Evolutionary conservation across 441 rosid genomes (phyloP), one percentile per base, ranked within the genome.

Genomic region (Brassica hybrid): DNA sequence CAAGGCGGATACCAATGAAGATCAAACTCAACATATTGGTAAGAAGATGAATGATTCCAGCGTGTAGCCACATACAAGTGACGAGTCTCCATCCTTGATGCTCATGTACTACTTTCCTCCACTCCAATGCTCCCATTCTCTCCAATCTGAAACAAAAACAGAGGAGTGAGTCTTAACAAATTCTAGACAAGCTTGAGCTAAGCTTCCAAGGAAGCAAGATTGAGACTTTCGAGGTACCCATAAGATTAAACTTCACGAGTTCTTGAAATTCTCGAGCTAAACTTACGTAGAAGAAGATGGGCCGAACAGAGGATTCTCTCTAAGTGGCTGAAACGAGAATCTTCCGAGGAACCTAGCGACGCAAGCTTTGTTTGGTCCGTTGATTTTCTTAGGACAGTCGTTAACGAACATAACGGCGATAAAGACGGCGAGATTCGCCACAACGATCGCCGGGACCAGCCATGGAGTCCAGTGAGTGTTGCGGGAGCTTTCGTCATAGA

Each of bases 281-380:
- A 79, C 97, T 84, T 81, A 96, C 98, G 97, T 84, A 11, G 82
- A 62, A 82, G 97, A 86, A 75, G 98, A 94, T 1, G 98, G 97
- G 41, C 98, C 99, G 72, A 96, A 87, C 23, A 94, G 87, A 84
- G 99, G 99, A 68, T 94, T 96, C 79, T 91, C 96, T 68, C 66
- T 84, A 71, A 88, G 82, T 48, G 99, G 98, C 84, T 94, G 87
- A 72, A 96, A 96, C 5, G 98, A 89, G 52, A 96, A 58, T 71
- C 96, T 85, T 3, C 96, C 88, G 1, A 92, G 91, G 74, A 89
- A 87, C 76, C 73, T 88, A 50, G 91, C 94, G 30, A 90, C 94
- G 34, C 99, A 96, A 41, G 67, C 30, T 60, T 87, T 90, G 3
- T 84, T 76, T 30, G 69, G 11, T 36, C 88, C 86, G 10, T 8